Percentiles rank a stretch among this genome's conserved stretches.
Evolutionary conservation across 2,329 filamentous ascomycete species (phyloP).

Genomic region (Aspergillus ochraceoroseus): DNA sequence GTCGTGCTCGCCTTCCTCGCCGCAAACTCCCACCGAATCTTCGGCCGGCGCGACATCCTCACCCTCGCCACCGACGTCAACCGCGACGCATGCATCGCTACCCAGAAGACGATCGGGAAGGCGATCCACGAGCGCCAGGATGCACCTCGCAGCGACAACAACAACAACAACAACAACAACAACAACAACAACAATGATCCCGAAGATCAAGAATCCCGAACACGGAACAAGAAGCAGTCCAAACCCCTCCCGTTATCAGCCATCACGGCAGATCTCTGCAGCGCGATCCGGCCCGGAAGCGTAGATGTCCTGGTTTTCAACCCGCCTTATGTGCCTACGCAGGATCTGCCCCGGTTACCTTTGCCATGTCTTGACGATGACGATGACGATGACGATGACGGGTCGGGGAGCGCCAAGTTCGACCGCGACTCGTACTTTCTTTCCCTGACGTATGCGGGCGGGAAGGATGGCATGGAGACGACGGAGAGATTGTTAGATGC

Average conservation of each 20-base stretch:
- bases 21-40: conserved; percentile 66
- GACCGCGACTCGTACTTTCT: conserved; percentile 79
- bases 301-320: conserved; percentile 93
- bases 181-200: conserved; percentile 50
- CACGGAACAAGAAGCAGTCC: too few relatives aligned
- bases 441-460: conserved; percentile 82
- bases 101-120: conserved; percentile 59
- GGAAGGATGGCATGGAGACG: conserved; percentile 86
- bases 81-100: conserved; percentile 72
- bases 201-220: conserved; percentile 29
- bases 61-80: conserved; percentile 82
- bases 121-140: conserved; percentile 44
- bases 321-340: conserved; percentile 90
- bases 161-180: conserved; percentile 1
- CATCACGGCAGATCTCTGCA: conserved; percentile 64
- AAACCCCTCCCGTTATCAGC: neutral
- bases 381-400: conserved; percentile 26
- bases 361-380: neutral
- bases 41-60: conserved; percentile 66
- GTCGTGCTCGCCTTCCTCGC: conserved; percentile 86
- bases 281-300: conserved; percentile 53
- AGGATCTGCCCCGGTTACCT: conserved; percentile 56
- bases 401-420: conserved; percentile 48
- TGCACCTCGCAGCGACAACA: neutral
- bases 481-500: conserved; percentile 71